Conservation (phyloP, 768 basidiomycete genomes). For the Lentinula sp. region DNA sequence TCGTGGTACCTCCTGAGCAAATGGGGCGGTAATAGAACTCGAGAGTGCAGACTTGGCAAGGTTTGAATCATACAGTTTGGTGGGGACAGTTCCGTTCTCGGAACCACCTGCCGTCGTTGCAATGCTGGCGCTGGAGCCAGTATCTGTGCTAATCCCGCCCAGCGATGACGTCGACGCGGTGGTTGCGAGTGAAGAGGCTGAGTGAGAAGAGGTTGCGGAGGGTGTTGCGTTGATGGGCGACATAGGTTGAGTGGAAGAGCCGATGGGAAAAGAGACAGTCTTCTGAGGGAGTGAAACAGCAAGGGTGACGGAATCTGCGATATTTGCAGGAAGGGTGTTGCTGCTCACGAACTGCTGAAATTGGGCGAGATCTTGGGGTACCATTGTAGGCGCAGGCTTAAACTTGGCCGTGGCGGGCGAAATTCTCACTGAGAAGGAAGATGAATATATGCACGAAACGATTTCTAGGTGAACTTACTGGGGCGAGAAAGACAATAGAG, state of each 20-base stretch:
- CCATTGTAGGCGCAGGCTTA: slow-evolving; percentile 48
- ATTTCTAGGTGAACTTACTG: slow-evolving; percentile 45
- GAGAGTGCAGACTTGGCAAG: slow-evolving; percentile 18
- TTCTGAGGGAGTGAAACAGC: slow-evolving; percentile 44
- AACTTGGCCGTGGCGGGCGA: slow-evolving; percentile 87
- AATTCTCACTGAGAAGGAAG: slow-evolving; percentile 63
- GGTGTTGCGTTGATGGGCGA: slow-evolving; percentile 19
- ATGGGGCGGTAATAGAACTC: slow-evolving; percentile 12
- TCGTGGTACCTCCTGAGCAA: background rate
- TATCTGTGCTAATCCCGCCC: slow-evolving; percentile 40
- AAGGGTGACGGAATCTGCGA: slow-evolving; percentile 32
- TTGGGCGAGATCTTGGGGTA: slow-evolving; percentile 39
- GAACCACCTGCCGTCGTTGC: slow-evolving; percentile 47
- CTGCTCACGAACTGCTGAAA: slow-evolving; percentile 24
- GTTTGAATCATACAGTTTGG: slow-evolving; percentile 41
- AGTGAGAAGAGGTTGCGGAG: slow-evolving; percentile 20
- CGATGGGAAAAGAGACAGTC: slow-evolving; percentile 70
- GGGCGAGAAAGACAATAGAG: slow-evolving; percentile 85
- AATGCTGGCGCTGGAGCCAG: slow-evolving; percentile 44
- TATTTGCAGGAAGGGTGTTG: background rate
- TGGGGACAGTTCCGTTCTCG: slow-evolving; percentile 27
- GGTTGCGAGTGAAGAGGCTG: slow-evolving; percentile 26
- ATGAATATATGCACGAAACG: slow-evolving; percentile 25
- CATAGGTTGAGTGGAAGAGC: slow-evolving; percentile 33
- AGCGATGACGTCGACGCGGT: slow-evolving; percentile 28